Evolutionary conservation across 257 asterid genomes (phyloP).

Genomic region (Scutellaria baicalensis): DNA sequence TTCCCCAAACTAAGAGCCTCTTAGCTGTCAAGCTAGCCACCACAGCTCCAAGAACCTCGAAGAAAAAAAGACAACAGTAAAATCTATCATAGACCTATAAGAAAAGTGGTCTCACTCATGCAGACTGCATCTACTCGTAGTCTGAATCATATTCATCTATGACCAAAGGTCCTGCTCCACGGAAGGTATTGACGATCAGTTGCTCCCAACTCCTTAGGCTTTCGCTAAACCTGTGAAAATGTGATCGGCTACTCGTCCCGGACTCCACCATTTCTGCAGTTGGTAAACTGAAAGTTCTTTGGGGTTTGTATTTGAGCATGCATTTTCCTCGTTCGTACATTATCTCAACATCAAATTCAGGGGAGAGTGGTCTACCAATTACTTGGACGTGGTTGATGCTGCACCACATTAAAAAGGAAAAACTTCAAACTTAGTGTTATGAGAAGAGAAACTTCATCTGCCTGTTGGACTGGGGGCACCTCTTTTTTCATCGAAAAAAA

Average conservation of each 20-base stretch:
- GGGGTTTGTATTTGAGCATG: constrained; percentile 38
- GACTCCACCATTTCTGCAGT: constrained; percentile 9
- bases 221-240: constrained; percentile 36
- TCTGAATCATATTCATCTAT: constrained; percentile 32
- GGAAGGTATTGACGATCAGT: constrained; percentile 33
- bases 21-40: no score
- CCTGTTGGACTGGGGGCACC: no score
- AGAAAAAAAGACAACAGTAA: no score
- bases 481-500: no score
- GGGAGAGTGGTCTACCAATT: constrained; percentile 55
- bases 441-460: not conserved
- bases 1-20: no score
- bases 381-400: constrained; percentile 60
- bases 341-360: constrained; percentile 49
- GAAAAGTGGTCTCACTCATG: not conserved
- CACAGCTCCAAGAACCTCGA: no score
- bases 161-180: constrained; percentile 38
- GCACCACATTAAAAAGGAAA: not conserved
- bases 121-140: constrained; percentile 5
- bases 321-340: constrained; percentile 47
- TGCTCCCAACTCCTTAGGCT: constrained; percentile 62
- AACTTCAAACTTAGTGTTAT: not conserved
- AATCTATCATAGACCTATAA: not conserved
- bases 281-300: not conserved
- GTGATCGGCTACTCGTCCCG: constrained; percentile 33